These are phyloP conservation scores for Leishmania major DNA, from an alignment of 208 protist genomes.

Conservation along the genomic window DNA sequence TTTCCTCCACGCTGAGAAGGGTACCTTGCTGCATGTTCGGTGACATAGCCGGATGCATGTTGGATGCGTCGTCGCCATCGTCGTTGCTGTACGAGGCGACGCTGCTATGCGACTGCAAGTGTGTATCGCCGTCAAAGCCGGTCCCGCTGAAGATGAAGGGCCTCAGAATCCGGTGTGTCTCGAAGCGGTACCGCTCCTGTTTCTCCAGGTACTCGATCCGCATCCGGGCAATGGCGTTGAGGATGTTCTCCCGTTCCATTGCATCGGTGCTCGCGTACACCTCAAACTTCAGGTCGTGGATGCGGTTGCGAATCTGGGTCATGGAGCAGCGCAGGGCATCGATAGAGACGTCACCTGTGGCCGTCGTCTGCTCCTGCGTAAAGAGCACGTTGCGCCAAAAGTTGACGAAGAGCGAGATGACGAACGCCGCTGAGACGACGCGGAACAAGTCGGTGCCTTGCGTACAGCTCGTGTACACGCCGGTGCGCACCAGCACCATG, in stretches of 20 bases:
- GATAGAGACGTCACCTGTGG: constrained; percentile 55
- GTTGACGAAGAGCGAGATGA: constrained; percentile 41
- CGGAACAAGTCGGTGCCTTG: constrained; percentile 57
- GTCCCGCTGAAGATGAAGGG: constrained; percentile 40
- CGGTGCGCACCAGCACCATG: constrained; percentile 41
- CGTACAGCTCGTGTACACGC: constrained; percentile 48
- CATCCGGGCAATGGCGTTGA: constrained; percentile 70
- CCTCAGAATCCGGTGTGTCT: constrained; percentile 50
- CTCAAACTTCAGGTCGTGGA: constrained; percentile 63
- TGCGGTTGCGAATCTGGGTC: constrained; percentile 59
- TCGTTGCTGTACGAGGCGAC: constrained; percentile 10
- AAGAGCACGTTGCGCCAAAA: constrained; percentile 70
- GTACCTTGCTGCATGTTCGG: constrained; percentile 32
- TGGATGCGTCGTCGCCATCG: constrained; percentile 23
- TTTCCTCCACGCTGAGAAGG: constrained; percentile 67
- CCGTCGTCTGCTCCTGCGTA: constrained; percentile 32
- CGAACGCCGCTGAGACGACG: constrained; percentile 27
- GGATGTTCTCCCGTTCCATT: constrained; percentile 56
- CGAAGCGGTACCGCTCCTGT: constrained; percentile 68
- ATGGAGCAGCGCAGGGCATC: constrained; percentile 65
- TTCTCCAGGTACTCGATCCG: constrained; percentile 79
- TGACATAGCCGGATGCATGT: constrained; percentile 20
- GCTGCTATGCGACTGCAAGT: constrained; percentile 18
- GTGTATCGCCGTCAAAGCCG: constrained; percentile 10
- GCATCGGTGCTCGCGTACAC: constrained; percentile 49